phyloP scores from a whole-genome alignment of 2,329 filamentous ascomycete species.

The Cytospora schulzeri region DNA sequence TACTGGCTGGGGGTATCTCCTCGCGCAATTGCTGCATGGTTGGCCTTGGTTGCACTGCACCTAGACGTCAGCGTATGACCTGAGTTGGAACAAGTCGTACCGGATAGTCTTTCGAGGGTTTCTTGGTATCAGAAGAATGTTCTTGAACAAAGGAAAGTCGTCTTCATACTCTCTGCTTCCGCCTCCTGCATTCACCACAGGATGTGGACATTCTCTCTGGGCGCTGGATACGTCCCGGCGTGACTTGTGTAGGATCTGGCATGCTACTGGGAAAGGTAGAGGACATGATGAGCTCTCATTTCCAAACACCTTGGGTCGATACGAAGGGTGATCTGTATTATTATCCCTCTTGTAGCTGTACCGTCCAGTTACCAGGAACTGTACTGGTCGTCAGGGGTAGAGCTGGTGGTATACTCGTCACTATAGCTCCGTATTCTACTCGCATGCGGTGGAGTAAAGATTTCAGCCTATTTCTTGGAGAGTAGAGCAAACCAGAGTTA shows the following conservation, averaged over 20 bases:
- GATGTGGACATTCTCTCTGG: slow-evolving; percentile 45
- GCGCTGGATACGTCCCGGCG: slow-evolving; percentile 33
- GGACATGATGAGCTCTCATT: neutral
- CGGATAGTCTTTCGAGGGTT: neutral
- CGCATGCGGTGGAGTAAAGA: neutral
- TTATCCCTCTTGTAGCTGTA: neutral
- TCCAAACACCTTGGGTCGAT: neutral
- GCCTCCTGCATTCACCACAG: slow-evolving; percentile 53
- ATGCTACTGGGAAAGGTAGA: slow-evolving; percentile 24
- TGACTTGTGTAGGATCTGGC: slow-evolving; percentile 40
- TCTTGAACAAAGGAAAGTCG: neutral
- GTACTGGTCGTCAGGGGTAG: slow-evolving; percentile 9
- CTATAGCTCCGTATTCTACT: neutral
- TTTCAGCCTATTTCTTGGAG: neutral
- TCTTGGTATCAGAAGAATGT: neutral
- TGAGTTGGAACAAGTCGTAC: neutral
- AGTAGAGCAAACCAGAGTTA: neutral
- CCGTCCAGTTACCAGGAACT: neutral
- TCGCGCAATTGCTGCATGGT: slow-evolving; percentile 56
- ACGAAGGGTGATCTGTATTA: neutral
- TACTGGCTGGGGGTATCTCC: slow-evolving; percentile 53
- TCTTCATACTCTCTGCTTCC: slow-evolving; percentile 52
- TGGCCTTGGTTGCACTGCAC: slow-evolving; percentile 55
- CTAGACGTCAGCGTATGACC: slow-evolving; percentile 8
- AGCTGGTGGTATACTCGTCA: neutral